Evolutionary conservation across 768 basidiomycete genomes (phyloP), one percentile per base, ranked within the genome.

Genomic region (Agaricus bisporus): DNA sequence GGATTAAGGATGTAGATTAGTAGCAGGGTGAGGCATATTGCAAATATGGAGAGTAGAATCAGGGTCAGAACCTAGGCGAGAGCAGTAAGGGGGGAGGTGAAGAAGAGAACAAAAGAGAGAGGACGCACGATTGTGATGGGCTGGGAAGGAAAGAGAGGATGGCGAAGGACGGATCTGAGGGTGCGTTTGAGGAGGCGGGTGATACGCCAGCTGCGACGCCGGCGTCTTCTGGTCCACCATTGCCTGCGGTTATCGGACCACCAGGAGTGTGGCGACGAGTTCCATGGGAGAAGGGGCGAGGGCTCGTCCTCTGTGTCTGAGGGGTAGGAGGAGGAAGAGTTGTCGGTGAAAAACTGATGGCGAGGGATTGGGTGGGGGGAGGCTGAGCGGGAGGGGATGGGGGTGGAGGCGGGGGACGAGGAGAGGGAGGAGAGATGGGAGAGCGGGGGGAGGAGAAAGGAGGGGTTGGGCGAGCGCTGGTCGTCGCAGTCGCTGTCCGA

Each of bases 1-100:
- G 94, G 95, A 66, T 97, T 95, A 64, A 98, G 79, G 57, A 95
- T 79, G 69, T 97, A 88, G 64, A 93, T 93, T 69, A 98, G 78
- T 51, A 91, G 74, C 56, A 94, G 81, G 28, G 94, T 95, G 61
- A 95, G 75, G 56, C 83, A 83, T 56, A 91, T 83, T 49, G 88
- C 88, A 66, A 97, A 85, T 58, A 84, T 73, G 49, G 85, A 85
- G 62, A 95, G 79, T 51, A 93, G 73, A 56, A 94, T 65, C n/a
- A 57, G 60, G 10, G 69, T 68, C 37, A 70, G 58, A 50, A 69
- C 64, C 69, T 72, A 45, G 20, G 39, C 41, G 22, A 38, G 29
- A 46, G 4, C 62, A 53, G 50, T 48, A 45, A 43, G 38, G 42
- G 17, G 41, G 7, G 39, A 17, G 10, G 28, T 44, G 29, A 22